These are phyloP conservation scores for Mortierella sp. DNA, from an alignment of 371 early-diverging fungal species.

Conservation along the genomic window DNA sequence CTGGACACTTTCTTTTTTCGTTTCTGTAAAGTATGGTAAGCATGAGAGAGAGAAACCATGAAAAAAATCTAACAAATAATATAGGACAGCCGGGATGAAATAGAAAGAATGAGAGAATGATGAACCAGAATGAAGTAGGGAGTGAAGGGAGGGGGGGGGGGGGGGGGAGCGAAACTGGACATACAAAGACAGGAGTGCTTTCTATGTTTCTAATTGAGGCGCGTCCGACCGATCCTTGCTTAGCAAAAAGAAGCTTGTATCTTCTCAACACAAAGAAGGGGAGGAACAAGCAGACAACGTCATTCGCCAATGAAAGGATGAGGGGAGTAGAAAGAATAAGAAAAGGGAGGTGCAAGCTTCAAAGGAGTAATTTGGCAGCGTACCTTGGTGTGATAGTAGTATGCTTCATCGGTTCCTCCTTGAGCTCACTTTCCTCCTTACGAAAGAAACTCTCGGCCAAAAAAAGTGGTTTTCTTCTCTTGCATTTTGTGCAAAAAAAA, in stretches of 20 bases:
- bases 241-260: background rate
- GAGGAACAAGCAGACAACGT: background rate
- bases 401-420: background rate
- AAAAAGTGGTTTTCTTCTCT: background rate
- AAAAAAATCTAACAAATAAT: no score
- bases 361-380: background rate
- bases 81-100: no score
- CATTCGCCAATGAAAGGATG: background rate
- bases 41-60: no score
- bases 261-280: background rate
- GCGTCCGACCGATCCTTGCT: background rate
- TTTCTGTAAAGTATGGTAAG: no score
- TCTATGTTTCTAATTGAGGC: background rate
- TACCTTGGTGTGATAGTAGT: background rate
- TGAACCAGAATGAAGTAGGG: background rate
- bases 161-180: background rate
- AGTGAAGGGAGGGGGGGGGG: background rate
- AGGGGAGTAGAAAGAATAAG: background rate
- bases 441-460: background rate
- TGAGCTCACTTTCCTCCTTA: background rate
- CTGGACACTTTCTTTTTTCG: no score
- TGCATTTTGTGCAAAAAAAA: background rate
- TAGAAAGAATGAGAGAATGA: no score
- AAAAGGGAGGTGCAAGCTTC: background rate
- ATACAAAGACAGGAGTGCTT: background rate